Base-by-base conservation (phyloP, 116 monocot genomes). In the Papilionanthe hybrid region DNA sequence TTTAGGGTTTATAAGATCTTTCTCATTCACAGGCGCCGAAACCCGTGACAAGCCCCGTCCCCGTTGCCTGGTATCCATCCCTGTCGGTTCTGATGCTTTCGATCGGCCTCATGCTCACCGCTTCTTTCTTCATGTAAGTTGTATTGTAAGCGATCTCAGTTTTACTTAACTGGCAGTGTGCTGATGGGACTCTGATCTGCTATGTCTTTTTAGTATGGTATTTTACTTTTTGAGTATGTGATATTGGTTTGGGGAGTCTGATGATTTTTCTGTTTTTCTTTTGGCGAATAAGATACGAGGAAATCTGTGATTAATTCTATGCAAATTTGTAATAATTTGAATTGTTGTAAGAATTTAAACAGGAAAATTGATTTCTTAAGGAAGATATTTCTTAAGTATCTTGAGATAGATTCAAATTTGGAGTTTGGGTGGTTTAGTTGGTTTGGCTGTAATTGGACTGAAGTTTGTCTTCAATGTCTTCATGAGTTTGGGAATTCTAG, bases 101-200 rank as follows among this genome's bases (percentile, higher is more conserved):
- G 37, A 68, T 90, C 69, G 92, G 92, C 13, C 86, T 92, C 50
- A 53, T 88, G 25, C 72, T 92, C 75, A 92, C 92, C 20, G 92
- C 92, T 1, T 88, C 81, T 44, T 92, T 92, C 78, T 92, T 92
- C 90, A 88, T 92, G 92, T 92, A 77, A 86, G 82, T n/a, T 13
- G 7, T 79, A 29, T 42, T 3, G 7, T 12, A 28, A 17, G 32
- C 53, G 68, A 65, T 25, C 45, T 69, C 32, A 15, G 17, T 30
- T 69, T 69, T 63, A 18, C 15, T 69, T 30, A 15, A 30, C 17
- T 69, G 25, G 15, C 17, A 18, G 1, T 69, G 12, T 32, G 18
- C 32, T 69, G 1, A 65, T 65, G 27, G 65, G 17, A 11, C 27
- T 27, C 11, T 65, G 69, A 0, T 69, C 37, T 69, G 29, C 69